Conservation (phyloP, 371 early-diverging fungal species). For the Fennellomyces sp. region DNA sequence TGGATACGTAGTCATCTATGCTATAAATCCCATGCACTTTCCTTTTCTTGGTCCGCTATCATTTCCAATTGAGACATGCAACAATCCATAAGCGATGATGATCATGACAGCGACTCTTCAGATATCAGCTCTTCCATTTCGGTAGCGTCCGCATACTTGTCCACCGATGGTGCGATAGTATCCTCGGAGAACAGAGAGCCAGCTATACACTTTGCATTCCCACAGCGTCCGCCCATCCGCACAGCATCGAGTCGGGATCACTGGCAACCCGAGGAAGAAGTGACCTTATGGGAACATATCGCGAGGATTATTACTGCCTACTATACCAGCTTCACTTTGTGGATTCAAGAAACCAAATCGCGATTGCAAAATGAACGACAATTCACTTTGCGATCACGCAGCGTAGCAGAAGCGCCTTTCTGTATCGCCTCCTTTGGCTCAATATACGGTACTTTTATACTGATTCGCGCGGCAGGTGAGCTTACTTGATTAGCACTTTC, state of each 20-base stretch:
- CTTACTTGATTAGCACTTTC: not conserved
- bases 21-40: not conserved
- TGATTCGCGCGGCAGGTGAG: slow-evolving; percentile 17
- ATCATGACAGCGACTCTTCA: not conserved
- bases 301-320: not conserved
- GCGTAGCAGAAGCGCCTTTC: slow-evolving; percentile 15
- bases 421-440: slow-evolving; percentile 15
- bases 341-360: slow-evolving; percentile 4
- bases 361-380: slow-evolving; percentile 2
- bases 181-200: slow-evolving; percentile 3
- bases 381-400: not conserved
- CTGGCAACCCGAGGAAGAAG: not conserved
- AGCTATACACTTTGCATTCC: slow-evolving; percentile 16
- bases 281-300: not conserved
- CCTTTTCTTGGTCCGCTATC: not conserved
- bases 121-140: not conserved
- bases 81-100: not conserved
- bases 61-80: not conserved
- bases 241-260: not conserved
- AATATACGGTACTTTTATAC: slow-evolving; percentile 20
- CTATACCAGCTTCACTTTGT: not conserved
- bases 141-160: not conserved
- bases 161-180: not conserved
- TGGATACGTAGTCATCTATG: not conserved
- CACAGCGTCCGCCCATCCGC: slow-evolving; percentile 6